Base-by-base conservation (phyloP, 257 asterid species). In the Gentiana dahurica region DNA sequence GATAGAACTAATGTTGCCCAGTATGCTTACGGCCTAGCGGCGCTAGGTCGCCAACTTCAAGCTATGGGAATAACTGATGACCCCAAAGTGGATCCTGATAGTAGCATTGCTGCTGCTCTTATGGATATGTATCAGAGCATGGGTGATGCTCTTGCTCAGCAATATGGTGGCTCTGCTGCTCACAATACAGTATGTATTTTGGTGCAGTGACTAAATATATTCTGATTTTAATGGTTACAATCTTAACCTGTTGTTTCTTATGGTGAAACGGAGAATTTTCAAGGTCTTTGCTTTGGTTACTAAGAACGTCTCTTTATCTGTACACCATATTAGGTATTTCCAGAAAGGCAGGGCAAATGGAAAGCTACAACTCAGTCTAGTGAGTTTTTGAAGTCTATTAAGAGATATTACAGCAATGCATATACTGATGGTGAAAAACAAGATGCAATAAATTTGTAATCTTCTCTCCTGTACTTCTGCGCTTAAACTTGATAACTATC, bases 81-180 rank as follows among this genome's bases (percentile, higher is more conserved):
- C 68, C 94, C 92, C 15, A 87, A 87, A 73, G 79, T 91, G 69
- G 98, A 91, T 66, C 79, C 95, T 59, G 94, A 87, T 74, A 91
- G 98, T 67, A 91, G 93, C 76, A 85, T 91, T 67, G 98, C 98
- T 57, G 94, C 95, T 75, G 95, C 96, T 55, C 89, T 91, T 59
- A 91, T 91, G 98, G 98, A 87, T 72, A 91, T 91, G 98, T 91
- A 91, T 72, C 96, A 82, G 84, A 73, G 85, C 70, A 91, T 87
- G 98, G 98, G 98, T 59, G 98, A 91, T 74, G 98, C 98, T 51
- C 77, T 91, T 71, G 98, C 98, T 11, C 98, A 91, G 66, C 98
- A 91, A 60, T 91, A 91, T 77, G 96, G 98, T 63, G 98, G 98
- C 74, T 92, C 98, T 12, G 97, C 94, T 35, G 98, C 98, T 44